phyloP scores from a whole-genome alignment of 352 stramenopile species.

The Globisporangium cystogenes region DNA sequence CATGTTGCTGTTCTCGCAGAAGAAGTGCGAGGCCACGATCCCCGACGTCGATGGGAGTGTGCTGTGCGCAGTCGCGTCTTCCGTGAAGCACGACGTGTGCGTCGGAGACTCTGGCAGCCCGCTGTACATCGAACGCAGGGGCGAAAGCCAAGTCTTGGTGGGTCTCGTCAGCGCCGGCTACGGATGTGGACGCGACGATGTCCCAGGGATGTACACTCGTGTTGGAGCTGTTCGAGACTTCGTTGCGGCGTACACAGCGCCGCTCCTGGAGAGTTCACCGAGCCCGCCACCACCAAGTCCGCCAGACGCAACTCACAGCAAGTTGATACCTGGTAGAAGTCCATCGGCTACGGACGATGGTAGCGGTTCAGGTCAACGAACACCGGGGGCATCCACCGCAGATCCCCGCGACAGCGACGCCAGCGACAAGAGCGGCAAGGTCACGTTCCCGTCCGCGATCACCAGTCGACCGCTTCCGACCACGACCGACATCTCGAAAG shows the following conservation, averaged over 20 bases:
- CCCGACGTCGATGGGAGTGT: constrained; percentile 8
- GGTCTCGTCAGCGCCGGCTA: constrained; percentile 4
- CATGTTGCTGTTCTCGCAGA: constrained; percentile 2
- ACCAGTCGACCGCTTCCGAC: background rate
- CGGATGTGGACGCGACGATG: constrained; percentile 1
- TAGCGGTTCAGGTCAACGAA: too few relatives aligned
- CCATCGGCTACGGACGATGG: too few relatives aligned
- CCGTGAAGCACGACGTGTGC: constrained; percentile 16
- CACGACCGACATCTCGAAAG: background rate
- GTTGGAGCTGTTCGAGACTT: constrained; percentile 1
- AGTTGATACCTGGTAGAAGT: too few relatives aligned
- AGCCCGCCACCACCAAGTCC: too few relatives aligned
- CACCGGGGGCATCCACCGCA: background rate
- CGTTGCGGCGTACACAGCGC: background rate
- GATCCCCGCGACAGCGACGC: background rate
- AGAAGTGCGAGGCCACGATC: constrained; percentile 4
- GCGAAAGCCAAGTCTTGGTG: background rate
- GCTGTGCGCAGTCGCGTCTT: constrained; percentile 18
- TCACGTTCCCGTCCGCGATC: background rate
- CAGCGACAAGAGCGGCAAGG: too few relatives aligned
- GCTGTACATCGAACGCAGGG: too few relatives aligned
- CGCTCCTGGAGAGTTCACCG: too few relatives aligned
- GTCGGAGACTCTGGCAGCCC: constrained; percentile 16
- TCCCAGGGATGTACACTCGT: constrained; percentile 13
- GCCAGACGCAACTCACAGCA: too few relatives aligned